These are phyloP conservation scores for Quercus rubra DNA, from an alignment of 306 rosid species.

Conservation along the genomic window DNA sequence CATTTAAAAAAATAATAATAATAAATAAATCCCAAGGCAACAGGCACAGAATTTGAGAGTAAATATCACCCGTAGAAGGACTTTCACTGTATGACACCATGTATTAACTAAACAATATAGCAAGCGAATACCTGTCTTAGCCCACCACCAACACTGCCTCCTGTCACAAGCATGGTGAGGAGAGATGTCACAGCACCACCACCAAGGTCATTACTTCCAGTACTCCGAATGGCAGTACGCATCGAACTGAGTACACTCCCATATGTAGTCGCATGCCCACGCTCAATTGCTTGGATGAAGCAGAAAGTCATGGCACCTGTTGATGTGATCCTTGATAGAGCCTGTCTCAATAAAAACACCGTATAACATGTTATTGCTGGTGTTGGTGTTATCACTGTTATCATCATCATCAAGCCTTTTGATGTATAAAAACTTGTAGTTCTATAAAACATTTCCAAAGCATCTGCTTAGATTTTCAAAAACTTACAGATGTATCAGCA, in stretches of 20 bases:
- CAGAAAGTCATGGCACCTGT: conserved; percentile 98
- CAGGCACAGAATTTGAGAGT: background rate
- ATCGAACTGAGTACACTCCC: conserved; percentile 82
- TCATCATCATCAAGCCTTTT: background rate
- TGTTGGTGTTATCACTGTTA: background rate
- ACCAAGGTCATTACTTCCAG: conserved; percentile 46
- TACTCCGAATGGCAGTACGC: conserved; percentile 70
- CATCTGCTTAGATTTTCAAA: conserved; percentile 5
- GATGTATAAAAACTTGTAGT: background rate
- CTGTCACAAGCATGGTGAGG: conserved; percentile 60
- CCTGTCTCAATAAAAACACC: conserved; percentile 47
- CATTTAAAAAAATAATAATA: background rate
- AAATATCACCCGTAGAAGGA: background rate
- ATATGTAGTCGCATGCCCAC: conserved; percentile 73
- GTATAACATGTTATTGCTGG: background rate
- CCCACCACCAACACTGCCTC: conserved; percentile 57
- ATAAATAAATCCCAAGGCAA: background rate
- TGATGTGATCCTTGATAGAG: conserved; percentile 85
- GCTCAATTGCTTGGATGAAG: conserved; percentile 94
- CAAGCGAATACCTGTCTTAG: conserved; percentile 50
- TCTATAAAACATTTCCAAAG: background rate
- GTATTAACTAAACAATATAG: background rate
- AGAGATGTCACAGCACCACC: conserved; percentile 53
- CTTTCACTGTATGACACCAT: background rate
- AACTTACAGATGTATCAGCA: conserved; percentile 94